phyloP scores from a whole-genome alignment of 805 yeast species.

The Kazachstania africana region DNA sequence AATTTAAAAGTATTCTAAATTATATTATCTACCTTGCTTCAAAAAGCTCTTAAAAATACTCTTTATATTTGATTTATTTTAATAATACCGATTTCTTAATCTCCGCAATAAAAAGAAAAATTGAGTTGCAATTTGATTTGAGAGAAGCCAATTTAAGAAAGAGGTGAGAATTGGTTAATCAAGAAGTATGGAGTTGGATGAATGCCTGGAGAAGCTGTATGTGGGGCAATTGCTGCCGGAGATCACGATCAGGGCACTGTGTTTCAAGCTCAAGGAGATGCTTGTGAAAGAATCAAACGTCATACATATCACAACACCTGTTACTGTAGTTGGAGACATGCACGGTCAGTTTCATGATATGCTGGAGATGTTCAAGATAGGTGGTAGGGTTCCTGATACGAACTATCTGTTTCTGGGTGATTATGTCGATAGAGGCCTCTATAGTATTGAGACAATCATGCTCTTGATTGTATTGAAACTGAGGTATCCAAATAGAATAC shows the following conservation, averaged over 20 bases:
- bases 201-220: slow-evolving; percentile 56
- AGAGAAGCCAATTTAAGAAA: too few species aligned
- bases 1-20: too few species aligned
- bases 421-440: slow-evolving; percentile 92
- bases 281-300: slow-evolving; percentile 76
- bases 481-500: slow-evolving; percentile 76
- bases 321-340: slow-evolving; percentile 93
- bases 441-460: slow-evolving; percentile 85
- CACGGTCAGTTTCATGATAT: slow-evolving; percentile 96
- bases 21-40: too few species aligned
- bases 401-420: slow-evolving; percentile 90
- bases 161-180: too few species aligned
- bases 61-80: too few species aligned
- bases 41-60: too few species aligned
- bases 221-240: slow-evolving; percentile 59
- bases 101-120: too few species aligned
- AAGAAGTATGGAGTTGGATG: slow-evolving; percentile 42
- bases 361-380: slow-evolving; percentile 83
- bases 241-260: slow-evolving; percentile 55
- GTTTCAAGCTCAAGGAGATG: slow-evolving; percentile 73
- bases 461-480: slow-evolving; percentile 71
- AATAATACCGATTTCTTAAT: too few species aligned
- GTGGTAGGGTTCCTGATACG: slow-evolving; percentile 88
- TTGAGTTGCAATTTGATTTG: too few species aligned
- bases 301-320: slow-evolving; percentile 72